These are phyloP conservation scores for Sergeia podlipaevii DNA, from an alignment of 208 protist species.

Conservation along the genomic window DNA sequence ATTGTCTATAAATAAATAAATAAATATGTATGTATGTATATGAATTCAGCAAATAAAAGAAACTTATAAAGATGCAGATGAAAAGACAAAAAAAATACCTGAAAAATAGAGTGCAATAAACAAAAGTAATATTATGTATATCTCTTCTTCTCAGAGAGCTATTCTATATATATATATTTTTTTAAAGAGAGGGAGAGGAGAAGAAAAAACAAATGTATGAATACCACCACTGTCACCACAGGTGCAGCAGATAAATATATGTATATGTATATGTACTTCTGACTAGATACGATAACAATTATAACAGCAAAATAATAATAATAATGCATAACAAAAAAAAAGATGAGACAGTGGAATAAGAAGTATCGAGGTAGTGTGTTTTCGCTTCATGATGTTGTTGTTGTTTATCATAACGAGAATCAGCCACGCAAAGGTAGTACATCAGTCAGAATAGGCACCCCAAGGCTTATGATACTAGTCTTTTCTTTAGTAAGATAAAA, in stretches of 20 bases:
- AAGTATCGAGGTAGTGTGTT: no score
- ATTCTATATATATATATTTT: no score
- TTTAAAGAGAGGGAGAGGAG: no score
- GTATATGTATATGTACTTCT: slow-evolving; percentile 9
- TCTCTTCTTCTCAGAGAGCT: neutral
- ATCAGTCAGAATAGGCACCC: no score
- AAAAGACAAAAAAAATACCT: slow-evolving; percentile 12
- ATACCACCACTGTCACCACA: no score
- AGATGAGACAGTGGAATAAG: slow-evolving; percentile 8
- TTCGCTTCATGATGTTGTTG: no score
- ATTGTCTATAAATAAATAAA: neutral
- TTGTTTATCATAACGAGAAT: no score
- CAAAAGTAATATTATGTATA: slow-evolving; percentile 5
- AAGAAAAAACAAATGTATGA: no score
- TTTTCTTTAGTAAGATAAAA: no score
- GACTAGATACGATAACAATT: neutral
- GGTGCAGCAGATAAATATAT: neutral
- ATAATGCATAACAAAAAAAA: slow-evolving; percentile 4
- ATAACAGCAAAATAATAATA: neutral
- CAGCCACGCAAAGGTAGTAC: no score
- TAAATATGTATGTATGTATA: neutral
- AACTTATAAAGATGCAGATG: neutral
- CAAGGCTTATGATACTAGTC: no score
- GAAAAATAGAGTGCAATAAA: neutral
- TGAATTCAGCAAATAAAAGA: no score